Percentiles rank a stretch among this genome's conserved stretches.
These are phyloP conservation scores for Mallotus repandus DNA, from an alignment of 441 rosid genomes.

Conservation along the genomic window DNA sequence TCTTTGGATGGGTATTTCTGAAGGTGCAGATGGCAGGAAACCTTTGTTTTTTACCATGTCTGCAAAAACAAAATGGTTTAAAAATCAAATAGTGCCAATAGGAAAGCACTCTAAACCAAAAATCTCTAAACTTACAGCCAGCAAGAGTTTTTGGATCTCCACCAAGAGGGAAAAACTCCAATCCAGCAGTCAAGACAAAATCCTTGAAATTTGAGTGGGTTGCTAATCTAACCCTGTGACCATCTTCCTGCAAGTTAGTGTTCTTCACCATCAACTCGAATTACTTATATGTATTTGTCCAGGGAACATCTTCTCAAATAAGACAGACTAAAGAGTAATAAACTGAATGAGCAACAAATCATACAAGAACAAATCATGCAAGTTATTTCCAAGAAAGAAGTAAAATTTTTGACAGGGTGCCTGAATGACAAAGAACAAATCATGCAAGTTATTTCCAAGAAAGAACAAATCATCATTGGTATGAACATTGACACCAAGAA, in stretches of 20 bases:
- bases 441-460: neutral
- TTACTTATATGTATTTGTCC: neutral
- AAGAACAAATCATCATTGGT: neutral
- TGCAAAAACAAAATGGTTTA: slow-evolving; percentile 34
- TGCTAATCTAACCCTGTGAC: slow-evolving; percentile 64
- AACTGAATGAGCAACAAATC: neutral
- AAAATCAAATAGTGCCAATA: neutral
- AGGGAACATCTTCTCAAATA: neutral
- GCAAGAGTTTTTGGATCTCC: slow-evolving; percentile 70
- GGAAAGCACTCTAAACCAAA: neutral
- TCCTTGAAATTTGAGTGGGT: slow-evolving; percentile 61
- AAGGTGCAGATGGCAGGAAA: slow-evolving; percentile 95
- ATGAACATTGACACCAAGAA: neutral
- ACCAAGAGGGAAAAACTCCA: slow-evolving; percentile 62
- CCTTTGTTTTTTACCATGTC: slow-evolving; percentile 99
- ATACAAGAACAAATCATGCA: neutral
- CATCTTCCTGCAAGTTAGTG: slow-evolving; percentile 47
- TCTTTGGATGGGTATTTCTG: slow-evolving; percentile 87
- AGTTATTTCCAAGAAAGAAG: slow-evolving; percentile 1
- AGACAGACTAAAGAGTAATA: neutral
- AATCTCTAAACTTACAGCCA: slow-evolving; percentile 40
- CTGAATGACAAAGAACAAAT: neutral
- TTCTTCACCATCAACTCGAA: slow-evolving; percentile 8
- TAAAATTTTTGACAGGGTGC: neutral
- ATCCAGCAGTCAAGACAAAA: slow-evolving; percentile 50